Percentiles rank a stretch among this genome's conserved stretches.
phyloP scores from a whole-genome alignment of 371 early-diverging fungal species.

The Actinomortierella wolfii region DNA sequence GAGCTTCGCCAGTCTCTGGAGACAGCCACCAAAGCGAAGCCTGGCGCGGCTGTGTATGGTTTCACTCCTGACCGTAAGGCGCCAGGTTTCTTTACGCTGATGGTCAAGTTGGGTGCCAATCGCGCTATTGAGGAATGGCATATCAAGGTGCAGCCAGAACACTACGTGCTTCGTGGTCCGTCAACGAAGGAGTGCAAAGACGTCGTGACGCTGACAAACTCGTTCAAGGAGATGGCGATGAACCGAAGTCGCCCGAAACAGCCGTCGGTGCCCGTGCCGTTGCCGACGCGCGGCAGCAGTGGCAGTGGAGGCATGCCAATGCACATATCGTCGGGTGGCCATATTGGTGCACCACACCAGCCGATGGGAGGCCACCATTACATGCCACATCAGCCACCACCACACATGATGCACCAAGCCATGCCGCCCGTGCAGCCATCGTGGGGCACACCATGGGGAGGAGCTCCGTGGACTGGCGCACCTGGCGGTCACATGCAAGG shows the following conservation, averaged over 20 bases:
- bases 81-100: slow-evolving; percentile 35
- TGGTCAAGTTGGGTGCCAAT: slow-evolving; percentile 38
- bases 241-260: slow-evolving; percentile 20
- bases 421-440: slow-evolving; percentile 18
- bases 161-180: slow-evolving; percentile 31
- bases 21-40: slow-evolving; percentile 42
- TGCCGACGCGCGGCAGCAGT: slow-evolving; percentile 24
- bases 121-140: slow-evolving; percentile 27
- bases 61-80: slow-evolving; percentile 36
- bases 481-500: slow-evolving; percentile 24
- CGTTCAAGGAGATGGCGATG: slow-evolving; percentile 39
- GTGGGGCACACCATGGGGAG: slow-evolving; percentile 41
- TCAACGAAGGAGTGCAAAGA: slow-evolving; percentile 37
- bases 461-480: slow-evolving; percentile 36
- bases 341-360: slow-evolving; percentile 14
- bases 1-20: slow-evolving; percentile 34
- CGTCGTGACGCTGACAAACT: slow-evolving; percentile 15
- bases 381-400: slow-evolving; percentile 31
- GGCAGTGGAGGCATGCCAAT: slow-evolving; percentile 17
- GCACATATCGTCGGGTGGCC: slow-evolving; percentile 24
- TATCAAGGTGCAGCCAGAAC: slow-evolving; percentile 39
- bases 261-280: slow-evolving; percentile 10
- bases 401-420: slow-evolving; percentile 37
- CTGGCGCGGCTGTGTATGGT: slow-evolving; percentile 36
- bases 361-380: slow-evolving; percentile 28